Base-by-base conservation (phyloP, 805 yeast genomes). In the Wickerhamomyces kurtzmanii region DNA sequence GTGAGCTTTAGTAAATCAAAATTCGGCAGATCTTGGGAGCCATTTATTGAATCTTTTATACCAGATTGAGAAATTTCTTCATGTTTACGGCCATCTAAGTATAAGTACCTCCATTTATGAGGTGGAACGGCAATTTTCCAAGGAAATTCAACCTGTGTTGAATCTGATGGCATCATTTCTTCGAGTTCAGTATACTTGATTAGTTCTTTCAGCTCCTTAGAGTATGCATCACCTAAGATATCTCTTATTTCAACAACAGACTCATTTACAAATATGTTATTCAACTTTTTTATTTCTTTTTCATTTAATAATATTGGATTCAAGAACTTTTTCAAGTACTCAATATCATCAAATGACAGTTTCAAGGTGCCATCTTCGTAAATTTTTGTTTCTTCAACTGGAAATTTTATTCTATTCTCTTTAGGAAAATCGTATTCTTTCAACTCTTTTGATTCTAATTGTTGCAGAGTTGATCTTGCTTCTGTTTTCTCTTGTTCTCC, bases 51-150 rank as follows among this genome's bases (percentile, higher is more conserved):
- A 32, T 47, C 29, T 10, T 42, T 43, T 19, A 54, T 43, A 15
- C 48, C 53, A 14, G 51, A 49, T 24, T 47, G 48, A 11, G 43
- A 38, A 5, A 51, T 43, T 17, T 48, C 45, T 26, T 49, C 57
- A 9, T 41, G 45, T 9, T 62, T 47, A 31, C 59, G 57, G 4
- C 89, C 89, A 47, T 84, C 94, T 18, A 87, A 63, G 48, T 85
- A 89, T 61, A 85, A 51, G 47, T 66, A 91, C 36, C 96, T 61
- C 57, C 86, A 87, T 49, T 91, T 85, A 47, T 89, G 97, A 7
- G 96, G 91, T 7, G 98, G 97, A 26, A 80, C 70, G 1, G 96
- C 91, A 22, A 86, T 64, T 36, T 79, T 76, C 98, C 98, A 91
- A 6, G 95, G 95, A 27, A 51, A 59, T 8, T 47, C 29, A 1